These are phyloP conservation scores for Sordariomycetes sp. DNA, from an alignment of 2,329 filamentous ascomycete genomes.

Conservation along the genomic window DNA sequence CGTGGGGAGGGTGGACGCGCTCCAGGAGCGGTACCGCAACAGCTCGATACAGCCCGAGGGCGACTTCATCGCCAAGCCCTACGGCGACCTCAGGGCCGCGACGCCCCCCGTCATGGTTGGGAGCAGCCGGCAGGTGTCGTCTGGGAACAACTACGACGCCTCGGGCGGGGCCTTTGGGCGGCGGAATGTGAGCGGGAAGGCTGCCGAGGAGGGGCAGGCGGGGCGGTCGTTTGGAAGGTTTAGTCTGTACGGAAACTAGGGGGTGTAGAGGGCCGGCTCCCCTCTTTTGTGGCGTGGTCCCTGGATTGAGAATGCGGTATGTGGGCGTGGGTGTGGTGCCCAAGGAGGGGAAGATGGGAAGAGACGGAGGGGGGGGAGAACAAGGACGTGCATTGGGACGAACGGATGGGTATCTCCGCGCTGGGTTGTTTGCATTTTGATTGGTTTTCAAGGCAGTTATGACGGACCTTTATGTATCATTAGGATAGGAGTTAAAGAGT, in stretches of 20 bases:
- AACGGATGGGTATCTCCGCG: not conserved
- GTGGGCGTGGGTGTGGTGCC: not conserved
- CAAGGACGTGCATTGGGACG: not conserved
- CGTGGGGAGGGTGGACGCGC: constrained; percentile 5
- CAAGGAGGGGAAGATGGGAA: not conserved
- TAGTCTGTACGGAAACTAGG: not conserved
- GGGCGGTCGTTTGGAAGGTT: constrained; percentile 10
- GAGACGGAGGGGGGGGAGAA: not conserved
- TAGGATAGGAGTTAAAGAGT: not conserved
- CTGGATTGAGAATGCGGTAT: not conserved
- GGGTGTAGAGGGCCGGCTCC: not conserved
- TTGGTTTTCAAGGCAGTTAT: not conserved
- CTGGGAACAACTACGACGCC: constrained; percentile 44
- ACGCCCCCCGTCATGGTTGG: constrained; percentile 45
- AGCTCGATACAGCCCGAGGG: constrained; percentile 38
- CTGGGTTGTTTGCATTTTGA: not conserved
- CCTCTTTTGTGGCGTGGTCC: not conserved
- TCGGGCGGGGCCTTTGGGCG: constrained; percentile 24
- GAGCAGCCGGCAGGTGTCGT: constrained; percentile 41
- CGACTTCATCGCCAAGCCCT: constrained; percentile 43
- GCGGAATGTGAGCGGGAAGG: constrained; percentile 61
- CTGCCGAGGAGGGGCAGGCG: constrained; percentile 58
- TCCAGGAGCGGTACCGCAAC: constrained; percentile 16
- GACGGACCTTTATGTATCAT: not conserved
- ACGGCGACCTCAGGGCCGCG: constrained; percentile 43